Conservation (phyloP, 495 filamentous ascomycete species). For the Letharia lupina region DNA sequence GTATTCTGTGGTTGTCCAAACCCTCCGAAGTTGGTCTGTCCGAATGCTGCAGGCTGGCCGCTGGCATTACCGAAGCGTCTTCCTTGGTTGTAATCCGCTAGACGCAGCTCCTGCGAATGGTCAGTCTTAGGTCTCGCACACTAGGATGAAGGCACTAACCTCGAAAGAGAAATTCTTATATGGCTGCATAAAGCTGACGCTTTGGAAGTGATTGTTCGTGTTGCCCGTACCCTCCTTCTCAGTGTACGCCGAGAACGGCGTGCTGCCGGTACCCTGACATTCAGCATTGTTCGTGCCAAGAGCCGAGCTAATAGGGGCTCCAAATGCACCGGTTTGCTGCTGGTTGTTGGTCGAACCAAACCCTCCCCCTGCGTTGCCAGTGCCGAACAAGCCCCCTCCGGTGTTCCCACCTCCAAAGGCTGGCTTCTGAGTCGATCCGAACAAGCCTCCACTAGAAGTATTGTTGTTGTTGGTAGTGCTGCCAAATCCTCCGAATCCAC, state of each 20-base stretch:
- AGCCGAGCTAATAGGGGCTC: conserved; percentile 37
- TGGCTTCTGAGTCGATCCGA: conserved; percentile 35
- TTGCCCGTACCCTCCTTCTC: conserved; percentile 66
- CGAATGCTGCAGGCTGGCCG: conserved; percentile 78
- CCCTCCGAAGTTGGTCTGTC: conserved; percentile 27
- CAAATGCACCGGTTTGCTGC: conserved; percentile 36
- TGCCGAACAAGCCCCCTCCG: conserved; percentile 43
- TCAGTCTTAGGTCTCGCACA: conserved; percentile 14
- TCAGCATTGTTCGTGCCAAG: conserved; percentile 35
- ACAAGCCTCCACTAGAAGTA: conserved; percentile 40
- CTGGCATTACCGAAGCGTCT: conserved; percentile 71
- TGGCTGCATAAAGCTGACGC: conserved; percentile 73
- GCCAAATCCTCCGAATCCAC: conserved; percentile 51
- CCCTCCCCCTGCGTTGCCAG: conserved; percentile 28
- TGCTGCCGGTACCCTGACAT: conserved; percentile 61
- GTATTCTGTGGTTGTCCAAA: conserved; percentile 14
- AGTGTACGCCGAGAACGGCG: conserved; percentile 62
- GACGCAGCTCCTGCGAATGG: conserved; percentile 55
- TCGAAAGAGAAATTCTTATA: conserved; percentile 87
- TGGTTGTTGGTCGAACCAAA: conserved; percentile 36
- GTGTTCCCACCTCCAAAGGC: conserved; percentile 40
- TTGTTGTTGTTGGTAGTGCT: conserved; percentile 34
- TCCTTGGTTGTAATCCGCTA: conserved; percentile 84
- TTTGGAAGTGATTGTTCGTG: conserved; percentile 71
- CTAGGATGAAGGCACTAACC: conserved; percentile 24